A percentile compares a stretch with the other conserved stretches of the same genome.
phyloP scores from a whole-genome alignment of 2,329 filamentous ascomycete genomes.

The Diaporthe humulicola region DNA sequence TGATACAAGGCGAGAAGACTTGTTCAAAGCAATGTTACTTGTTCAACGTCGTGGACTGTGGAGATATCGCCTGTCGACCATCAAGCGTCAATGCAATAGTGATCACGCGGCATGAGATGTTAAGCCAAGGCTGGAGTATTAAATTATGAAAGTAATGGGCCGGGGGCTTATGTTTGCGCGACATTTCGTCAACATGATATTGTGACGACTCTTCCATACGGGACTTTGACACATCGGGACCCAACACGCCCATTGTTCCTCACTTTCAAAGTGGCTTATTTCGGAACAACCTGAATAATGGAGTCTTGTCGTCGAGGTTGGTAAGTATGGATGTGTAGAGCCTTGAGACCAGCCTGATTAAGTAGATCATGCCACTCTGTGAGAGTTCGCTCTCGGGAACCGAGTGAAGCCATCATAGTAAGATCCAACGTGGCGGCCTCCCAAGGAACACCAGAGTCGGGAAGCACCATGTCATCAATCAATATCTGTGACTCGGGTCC shows the following conservation, averaged over 20 bases:
- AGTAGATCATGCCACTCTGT: slow-evolving; percentile 50
- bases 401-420: slow-evolving; percentile 52
- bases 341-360: slow-evolving; percentile 41
- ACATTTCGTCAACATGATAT: too few species aligned
- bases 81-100: too few species aligned
- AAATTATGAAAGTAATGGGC: too few species aligned
- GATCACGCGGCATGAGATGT: too few species aligned
- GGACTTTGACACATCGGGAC: too few species aligned
- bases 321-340: slow-evolving; percentile 39
- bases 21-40: neutral
- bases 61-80: too few species aligned
- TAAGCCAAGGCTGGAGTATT: too few species aligned
- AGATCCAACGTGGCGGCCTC: slow-evolving; percentile 52
- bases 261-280: neutral
- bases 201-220: too few species aligned
- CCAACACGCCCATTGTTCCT: neutral
- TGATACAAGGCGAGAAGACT: neutral
- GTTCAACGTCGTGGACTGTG: too few species aligned
- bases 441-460: slow-evolving; percentile 49
- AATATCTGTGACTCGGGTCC: slow-evolving; percentile 52
- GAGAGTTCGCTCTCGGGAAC: slow-evolving; percentile 50
- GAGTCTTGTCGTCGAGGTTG: slow-evolving; percentile 38
- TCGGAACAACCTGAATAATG: slow-evolving; percentile 41
- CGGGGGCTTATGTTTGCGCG: too few species aligned
- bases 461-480: slow-evolving; percentile 59